Evolutionary conservation across 1,284 basidiomycete species (phyloP).

Genomic region (Cutaneotrichosporon sp.): DNA sequence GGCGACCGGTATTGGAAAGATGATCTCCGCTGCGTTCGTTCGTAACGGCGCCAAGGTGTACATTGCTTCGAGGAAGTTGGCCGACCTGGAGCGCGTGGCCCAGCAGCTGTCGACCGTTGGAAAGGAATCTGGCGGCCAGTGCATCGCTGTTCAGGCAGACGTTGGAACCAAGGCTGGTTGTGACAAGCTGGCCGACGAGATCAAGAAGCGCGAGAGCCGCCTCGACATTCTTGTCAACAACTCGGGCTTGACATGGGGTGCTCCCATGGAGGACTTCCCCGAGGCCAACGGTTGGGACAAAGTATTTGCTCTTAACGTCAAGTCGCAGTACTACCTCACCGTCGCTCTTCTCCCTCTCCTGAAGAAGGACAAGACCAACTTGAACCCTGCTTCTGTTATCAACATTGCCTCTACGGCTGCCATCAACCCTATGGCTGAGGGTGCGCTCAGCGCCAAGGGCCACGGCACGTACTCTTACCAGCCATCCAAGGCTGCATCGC

Average conservation of each 20-base stretch:
- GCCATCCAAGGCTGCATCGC: constrained; percentile 18
- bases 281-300: constrained; percentile 22
- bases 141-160: constrained; percentile 26
- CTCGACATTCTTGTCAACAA: constrained; percentile 45
- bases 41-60: constrained; percentile 31
- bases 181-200: constrained; percentile 13
- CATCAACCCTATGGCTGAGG: constrained; percentile 20
- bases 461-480: constrained; percentile 24
- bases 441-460: constrained; percentile 20
- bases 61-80: constrained; percentile 27
- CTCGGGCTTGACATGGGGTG: constrained; percentile 28
- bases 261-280: constrained; percentile 20
- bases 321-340: constrained; percentile 26
- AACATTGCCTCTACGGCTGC: constrained; percentile 31
- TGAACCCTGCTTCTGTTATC: constrained; percentile 24
- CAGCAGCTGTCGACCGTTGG: constrained; percentile 13
- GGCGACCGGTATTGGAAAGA: constrained; percentile 15
- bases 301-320: constrained; percentile 23
- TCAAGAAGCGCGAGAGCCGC: constrained; percentile 20
- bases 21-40: constrained; percentile 30
- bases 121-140: constrained; percentile 12
- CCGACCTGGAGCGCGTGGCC: constrained; percentile 20
- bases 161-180: constrained; percentile 25
- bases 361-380: constrained; percentile 18
- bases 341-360: constrained; percentile 27